Base-by-base conservation (phyloP, 1,284 basidiomycete species). In the Mrakiaceae sp. region DNA sequence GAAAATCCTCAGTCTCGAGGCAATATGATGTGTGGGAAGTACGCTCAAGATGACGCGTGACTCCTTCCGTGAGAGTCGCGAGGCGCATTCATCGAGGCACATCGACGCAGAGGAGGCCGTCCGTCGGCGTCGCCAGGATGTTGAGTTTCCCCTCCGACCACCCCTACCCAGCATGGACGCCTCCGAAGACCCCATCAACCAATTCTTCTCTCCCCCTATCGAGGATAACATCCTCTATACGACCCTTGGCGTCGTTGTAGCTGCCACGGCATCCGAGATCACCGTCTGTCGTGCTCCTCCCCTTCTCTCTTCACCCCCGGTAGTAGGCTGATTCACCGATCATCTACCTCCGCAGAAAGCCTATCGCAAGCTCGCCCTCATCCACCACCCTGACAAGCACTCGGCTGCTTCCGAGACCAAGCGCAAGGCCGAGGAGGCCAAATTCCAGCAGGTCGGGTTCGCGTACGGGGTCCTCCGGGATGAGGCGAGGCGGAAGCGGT, bases 401-500 rank as follows among this genome's bases (percentile, higher is more conserved):
- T 77, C 83, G 48, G 77, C 78, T 11, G 82, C 87, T 64, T 78
- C 74, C 62, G 82, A 84, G n/a, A 78, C 78, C 48, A 70, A 81
- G 42, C 85, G 84, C 72, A 81, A 83, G 53, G 81, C 81, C 69
- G 84, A 86, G 69, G 83, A 82, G 10, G 78, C 77, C 67, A 85
- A 86, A 74, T 97, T 96, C 72, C 90, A 94, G 71, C 86, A 89
- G 72, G 81, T 96, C 69, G 89, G 92, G 0, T 95, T 93, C 71
- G 89, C 93, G 12, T 97, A 93, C 75, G 80, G 88, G 0, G 84
- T 97, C 0, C 79, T 96, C 46, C 82, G 84, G 59, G 91, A 97
- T 70, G 85, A 85, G 67, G 84, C 83, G 72, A 78, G 85, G 69
- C 82, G 86, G 70, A 80, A 83, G 71, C 79, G 84, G 71, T 74